Evolutionary conservation across 1,284 basidiomycete species (phyloP).

Genomic region (Rhodotorula sp.): DNA sequence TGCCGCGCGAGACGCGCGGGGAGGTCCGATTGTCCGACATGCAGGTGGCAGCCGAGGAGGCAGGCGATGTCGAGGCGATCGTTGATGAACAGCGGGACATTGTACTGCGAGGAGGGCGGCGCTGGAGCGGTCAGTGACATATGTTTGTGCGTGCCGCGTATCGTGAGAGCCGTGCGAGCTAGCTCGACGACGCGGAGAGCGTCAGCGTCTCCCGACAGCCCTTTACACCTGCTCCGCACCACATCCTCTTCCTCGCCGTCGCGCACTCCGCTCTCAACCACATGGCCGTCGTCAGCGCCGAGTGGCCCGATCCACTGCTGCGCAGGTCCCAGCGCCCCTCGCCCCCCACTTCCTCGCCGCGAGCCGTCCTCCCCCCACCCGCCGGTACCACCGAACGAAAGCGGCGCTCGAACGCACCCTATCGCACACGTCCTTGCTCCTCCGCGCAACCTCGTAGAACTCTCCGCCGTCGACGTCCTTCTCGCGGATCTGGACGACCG

Average conservation of each 20-base stretch:
- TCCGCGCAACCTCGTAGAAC: constrained; percentile 76
- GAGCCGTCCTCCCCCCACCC: background rate
- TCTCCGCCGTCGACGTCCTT: constrained; percentile 77
- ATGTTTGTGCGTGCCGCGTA: background rate
- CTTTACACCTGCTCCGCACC: no score
- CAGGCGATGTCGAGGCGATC: constrained; percentile 83
- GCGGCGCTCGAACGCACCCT: constrained; percentile 51
- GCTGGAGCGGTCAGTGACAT: background rate
- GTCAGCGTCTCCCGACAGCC: no score
- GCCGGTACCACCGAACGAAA: background rate
- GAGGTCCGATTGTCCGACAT: constrained; percentile 90
- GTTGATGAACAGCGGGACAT: constrained; percentile 85
- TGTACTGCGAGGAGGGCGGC: constrained; percentile 59
- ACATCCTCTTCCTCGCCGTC: no score
- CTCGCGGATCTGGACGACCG: constrained; percentile 84
- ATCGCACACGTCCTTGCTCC: constrained; percentile 73
- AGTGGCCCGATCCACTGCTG: no score
- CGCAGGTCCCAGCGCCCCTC: no score
- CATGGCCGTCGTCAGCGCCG: no score
- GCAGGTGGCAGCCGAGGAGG: constrained; percentile 75
- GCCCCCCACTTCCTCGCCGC: background rate
- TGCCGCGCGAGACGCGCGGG: constrained; percentile 67
- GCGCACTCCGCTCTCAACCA: no score
- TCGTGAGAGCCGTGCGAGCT: background rate
- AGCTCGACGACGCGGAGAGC: background rate